Evolutionary conservation across 169 alveolate species (phyloP).

Genomic region (Babesia microti): DNA sequence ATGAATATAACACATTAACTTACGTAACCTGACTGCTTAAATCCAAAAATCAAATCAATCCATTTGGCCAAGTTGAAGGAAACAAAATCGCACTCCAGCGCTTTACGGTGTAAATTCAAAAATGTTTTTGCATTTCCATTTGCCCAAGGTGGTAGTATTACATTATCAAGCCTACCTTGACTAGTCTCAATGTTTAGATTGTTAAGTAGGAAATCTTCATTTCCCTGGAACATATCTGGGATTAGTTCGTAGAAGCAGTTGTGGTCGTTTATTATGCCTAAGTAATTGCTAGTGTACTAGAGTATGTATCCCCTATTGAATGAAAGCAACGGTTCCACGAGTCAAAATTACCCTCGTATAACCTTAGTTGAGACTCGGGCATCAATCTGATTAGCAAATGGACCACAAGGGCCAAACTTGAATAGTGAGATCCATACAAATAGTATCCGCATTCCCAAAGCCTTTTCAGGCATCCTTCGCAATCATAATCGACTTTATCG

Average conservation of each 20-base stretch:
- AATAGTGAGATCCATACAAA: slow-evolving; percentile 92
- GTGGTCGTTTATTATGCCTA: slow-evolving; percentile 51
- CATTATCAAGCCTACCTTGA: slow-evolving; percentile 66
- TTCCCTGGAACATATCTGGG: slow-evolving; percentile 83
- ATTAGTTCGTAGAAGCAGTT: slow-evolving; percentile 81
- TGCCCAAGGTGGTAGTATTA: slow-evolving; percentile 79
- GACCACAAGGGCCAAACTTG: slow-evolving; percentile 92
- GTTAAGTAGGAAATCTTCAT: slow-evolving; percentile 74
- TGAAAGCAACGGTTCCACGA: slow-evolving; percentile 65
- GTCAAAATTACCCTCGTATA: slow-evolving; percentile 82
- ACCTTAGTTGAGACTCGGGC: slow-evolving; percentile 89
- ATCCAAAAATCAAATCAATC: slow-evolving; percentile 95
- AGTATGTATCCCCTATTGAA: slow-evolving; percentile 50
- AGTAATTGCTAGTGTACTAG: slow-evolving; percentile 26
- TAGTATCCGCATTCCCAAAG: slow-evolving; percentile 60
- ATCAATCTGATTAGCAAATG: slow-evolving; percentile 83
- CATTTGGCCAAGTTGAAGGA: slow-evolving; percentile 82
- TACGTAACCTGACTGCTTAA: slow-evolving; percentile 58
- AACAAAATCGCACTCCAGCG: slow-evolving; percentile 89
- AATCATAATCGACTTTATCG: slow-evolving; percentile 7
- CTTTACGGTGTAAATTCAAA: slow-evolving; percentile 67
- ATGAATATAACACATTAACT: background rate
- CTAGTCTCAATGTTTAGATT: slow-evolving; percentile 55
- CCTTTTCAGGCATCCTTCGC: slow-evolving; percentile 28
- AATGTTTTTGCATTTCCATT: slow-evolving; percentile 53